These are phyloP conservation scores for Seiridium unicorne DNA, from an alignment of 2,329 filamentous ascomycete genomes.

Conservation along the genomic window DNA sequence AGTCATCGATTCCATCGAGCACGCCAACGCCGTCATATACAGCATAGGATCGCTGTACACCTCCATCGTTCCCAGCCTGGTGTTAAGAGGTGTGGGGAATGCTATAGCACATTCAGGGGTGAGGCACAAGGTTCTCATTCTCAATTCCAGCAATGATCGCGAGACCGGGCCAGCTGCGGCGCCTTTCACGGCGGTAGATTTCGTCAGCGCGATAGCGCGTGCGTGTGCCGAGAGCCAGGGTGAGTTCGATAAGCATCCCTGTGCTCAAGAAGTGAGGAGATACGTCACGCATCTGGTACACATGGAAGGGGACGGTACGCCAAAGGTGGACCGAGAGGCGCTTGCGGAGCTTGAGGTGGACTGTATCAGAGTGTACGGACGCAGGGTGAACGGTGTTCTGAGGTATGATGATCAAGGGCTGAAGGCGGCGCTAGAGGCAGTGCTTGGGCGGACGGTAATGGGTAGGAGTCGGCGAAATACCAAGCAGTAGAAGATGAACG, in stretches of 20 bases:
- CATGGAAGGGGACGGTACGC: conserved; percentile 68
- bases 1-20: conserved; percentile 66
- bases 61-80: conserved; percentile 77
- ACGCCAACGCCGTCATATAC: conserved; percentile 73
- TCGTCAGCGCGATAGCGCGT: conserved; percentile 74
- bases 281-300: conserved; percentile 88
- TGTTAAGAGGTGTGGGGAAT: conserved; percentile 73
- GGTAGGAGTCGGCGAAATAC: conserved; percentile 45
- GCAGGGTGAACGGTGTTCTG: conserved; percentile 52
- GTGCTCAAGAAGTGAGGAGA: conserved; percentile 42
- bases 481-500: conserved; percentile 10
- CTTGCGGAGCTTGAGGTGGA: conserved; percentile 71
- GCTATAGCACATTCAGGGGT: conserved; percentile 40
- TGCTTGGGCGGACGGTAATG: conserved; percentile 60
- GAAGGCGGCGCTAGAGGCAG: conserved; percentile 71
- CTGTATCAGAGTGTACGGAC: conserved; percentile 73
- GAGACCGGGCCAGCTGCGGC: conserved; percentile 72
- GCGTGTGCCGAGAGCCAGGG: conserved; percentile 70
- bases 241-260: conserved; percentile 19
- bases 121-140: conserved; percentile 74
- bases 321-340: conserved; percentile 65
- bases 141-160: conserved; percentile 81
- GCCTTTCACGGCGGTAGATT: conserved; percentile 75
- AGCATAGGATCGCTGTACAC: conserved; percentile 95
- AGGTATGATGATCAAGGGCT: conserved; percentile 76